phyloP scores from a whole-genome alignment of 139 green algal genomes.

The Closterium sp. region DNA sequence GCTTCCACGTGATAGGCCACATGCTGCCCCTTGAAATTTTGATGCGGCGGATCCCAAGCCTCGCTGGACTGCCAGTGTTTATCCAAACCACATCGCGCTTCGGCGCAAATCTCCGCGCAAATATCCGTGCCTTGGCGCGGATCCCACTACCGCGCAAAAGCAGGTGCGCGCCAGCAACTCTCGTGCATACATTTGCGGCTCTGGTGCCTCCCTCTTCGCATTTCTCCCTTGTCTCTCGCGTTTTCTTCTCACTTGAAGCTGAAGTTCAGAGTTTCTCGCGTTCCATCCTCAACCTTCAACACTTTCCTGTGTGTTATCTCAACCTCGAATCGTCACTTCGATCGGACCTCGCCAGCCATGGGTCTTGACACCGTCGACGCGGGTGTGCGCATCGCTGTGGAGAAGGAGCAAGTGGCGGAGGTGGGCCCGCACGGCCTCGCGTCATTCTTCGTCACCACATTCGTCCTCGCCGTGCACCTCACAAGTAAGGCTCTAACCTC shows the following conservation, averaged over 20 bases:
- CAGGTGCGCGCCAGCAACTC: too few relatives aligned
- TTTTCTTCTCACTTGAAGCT: too few relatives aligned
- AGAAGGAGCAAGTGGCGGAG: not conserved
- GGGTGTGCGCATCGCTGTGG: not conserved
- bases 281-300: too few relatives aligned
- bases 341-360: not conserved
- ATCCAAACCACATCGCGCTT: too few relatives aligned
- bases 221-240: too few relatives aligned
- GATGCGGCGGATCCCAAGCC: not conserved
- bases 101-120: too few relatives aligned
- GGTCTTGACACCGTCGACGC: not conserved
- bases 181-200: too few relatives aligned
- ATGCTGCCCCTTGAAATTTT: not conserved
- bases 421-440: not conserved
- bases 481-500: not conserved
- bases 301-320: not conserved
- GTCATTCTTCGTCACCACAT: not conserved
- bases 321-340: not conserved
- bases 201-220: too few relatives aligned
- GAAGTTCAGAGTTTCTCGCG: too few relatives aligned
- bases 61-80: too few relatives aligned
- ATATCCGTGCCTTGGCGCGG: too few relatives aligned
- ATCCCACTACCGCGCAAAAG: too few relatives aligned
- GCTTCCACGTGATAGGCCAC: not conserved
- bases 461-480: not conserved